Evolutionary conservation across 257 asterid species (phyloP).

Genomic region (Plectranthus barbatus): DNA sequence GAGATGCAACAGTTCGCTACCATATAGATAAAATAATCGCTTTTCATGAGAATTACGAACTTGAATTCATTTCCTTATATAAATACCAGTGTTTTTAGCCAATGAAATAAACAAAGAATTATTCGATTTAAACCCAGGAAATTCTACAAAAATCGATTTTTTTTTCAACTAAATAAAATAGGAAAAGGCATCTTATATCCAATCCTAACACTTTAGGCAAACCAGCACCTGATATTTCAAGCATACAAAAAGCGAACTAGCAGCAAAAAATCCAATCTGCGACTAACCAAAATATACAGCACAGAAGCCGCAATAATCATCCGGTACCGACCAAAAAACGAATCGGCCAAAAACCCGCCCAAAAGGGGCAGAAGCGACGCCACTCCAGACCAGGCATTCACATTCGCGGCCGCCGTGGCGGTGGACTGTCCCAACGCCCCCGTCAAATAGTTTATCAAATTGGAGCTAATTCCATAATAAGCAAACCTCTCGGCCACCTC

Average conservation of each 20-base stretch:
- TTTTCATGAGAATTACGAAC: too few relatives aligned
- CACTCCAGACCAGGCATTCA: slow-evolving; percentile 42
- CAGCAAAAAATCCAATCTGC: neutral
- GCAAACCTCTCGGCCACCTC: slow-evolving; percentile 61
- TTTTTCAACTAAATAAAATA: too few relatives aligned
- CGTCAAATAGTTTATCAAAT: slow-evolving; percentile 46
- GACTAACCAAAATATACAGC: slow-evolving; percentile 40
- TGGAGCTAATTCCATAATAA: slow-evolving; percentile 43
- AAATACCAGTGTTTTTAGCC: too few relatives aligned
- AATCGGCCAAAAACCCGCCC: slow-evolving; percentile 51
- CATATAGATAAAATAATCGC: too few relatives aligned
- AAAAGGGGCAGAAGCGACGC: slow-evolving; percentile 46
- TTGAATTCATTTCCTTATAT: too few relatives aligned
- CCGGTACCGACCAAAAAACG: slow-evolving; percentile 43
- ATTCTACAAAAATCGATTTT: neutral
- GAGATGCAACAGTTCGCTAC: too few relatives aligned
- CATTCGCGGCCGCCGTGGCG: slow-evolving; percentile 46
- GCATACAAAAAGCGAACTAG: neutral
- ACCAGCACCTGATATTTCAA: neutral
- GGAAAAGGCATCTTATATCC: neutral
- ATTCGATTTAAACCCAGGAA: neutral
- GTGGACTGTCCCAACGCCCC: slow-evolving; percentile 49
- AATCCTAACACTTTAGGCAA: neutral
- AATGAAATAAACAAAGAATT: too few relatives aligned
- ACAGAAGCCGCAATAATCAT: slow-evolving; percentile 35